These are phyloP conservation scores for Talaromyces sp. DNA, from an alignment of 2,329 filamentous ascomycete species.

Conservation along the genomic window DNA sequence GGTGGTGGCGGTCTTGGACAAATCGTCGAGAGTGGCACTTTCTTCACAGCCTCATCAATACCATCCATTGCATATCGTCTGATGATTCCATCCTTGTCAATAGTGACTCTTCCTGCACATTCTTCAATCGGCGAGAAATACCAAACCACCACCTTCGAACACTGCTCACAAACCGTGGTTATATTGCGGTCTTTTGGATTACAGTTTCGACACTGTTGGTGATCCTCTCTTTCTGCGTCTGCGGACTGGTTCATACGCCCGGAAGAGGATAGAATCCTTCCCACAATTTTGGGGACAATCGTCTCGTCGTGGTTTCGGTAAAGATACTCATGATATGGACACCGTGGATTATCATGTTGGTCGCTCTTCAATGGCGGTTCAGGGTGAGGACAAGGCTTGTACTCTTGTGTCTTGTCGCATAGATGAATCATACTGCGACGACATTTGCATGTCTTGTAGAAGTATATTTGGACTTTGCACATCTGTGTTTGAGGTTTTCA, in stretches of 20 bases:
- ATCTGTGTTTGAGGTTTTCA: neutral
- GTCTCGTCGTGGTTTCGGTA: neutral
- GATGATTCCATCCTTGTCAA: neutral
- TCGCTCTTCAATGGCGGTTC: neutral
- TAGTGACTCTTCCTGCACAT: neutral
- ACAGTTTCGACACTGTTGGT: neutral
- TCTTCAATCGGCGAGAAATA: conserved; percentile 2
- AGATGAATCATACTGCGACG: conserved; percentile 1
- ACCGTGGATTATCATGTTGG: neutral
- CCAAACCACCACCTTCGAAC: neutral
- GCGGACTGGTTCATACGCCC: neutral
- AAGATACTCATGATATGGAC: neutral
- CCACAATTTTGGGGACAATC: neutral
- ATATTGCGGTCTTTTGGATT: neutral
- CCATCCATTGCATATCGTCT: conserved; percentile 2
- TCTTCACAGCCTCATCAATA: neutral
- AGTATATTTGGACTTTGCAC: neutral
- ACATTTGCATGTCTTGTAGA: neutral
- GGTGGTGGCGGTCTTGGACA: neutral
- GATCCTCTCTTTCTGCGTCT: neutral
- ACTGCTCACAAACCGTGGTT: neutral
- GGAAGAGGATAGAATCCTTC: neutral
- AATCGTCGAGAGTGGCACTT: neutral
- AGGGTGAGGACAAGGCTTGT: neutral
- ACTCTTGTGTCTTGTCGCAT: neutral